These are phyloP conservation scores for Psidium guajava DNA, from an alignment of 345 rosid species.

Conservation along the genomic window DNA sequence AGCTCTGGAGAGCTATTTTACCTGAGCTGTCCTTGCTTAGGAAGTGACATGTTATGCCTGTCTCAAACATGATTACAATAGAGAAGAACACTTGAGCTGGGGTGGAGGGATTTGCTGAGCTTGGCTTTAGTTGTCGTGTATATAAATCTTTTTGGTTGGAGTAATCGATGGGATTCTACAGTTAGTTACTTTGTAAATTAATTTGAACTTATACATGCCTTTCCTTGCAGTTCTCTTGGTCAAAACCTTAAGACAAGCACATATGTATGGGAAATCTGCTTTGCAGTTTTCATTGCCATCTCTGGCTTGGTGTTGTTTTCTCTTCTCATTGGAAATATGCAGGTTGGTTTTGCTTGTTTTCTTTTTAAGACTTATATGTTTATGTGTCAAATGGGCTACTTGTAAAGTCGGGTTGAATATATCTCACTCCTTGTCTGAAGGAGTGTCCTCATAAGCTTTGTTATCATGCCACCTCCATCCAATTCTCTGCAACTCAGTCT, in stretches of 20 bases:
- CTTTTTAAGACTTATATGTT: neutral
- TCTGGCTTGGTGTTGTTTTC: conserved; percentile 31
- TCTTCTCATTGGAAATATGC: conserved; percentile 42
- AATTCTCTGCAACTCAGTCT: neutral
- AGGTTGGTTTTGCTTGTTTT: conserved; percentile 14
- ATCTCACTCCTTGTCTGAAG: neutral
- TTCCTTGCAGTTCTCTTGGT: conserved; percentile 31
- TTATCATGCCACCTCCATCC: neutral
- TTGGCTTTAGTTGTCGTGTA: neutral
- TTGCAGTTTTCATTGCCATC: conserved; percentile 34
- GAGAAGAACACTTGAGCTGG: neutral
- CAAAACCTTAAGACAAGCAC: conserved; percentile 41
- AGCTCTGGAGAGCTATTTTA: neutral
- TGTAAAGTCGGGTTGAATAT: neutral
- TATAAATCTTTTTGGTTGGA: neutral
- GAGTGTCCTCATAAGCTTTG: neutral
- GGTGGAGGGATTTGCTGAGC: neutral
- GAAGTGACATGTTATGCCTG: neutral
- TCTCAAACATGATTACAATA: neutral
- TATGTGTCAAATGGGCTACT: neutral
- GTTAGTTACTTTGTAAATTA: neutral
- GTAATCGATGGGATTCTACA: neutral
- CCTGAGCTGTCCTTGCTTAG: neutral
- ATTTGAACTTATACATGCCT: neutral
- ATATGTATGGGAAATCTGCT: conserved; percentile 36